A percentile compares a stretch with the other conserved stretches of the same genome.
Conservation (phyloP, 176 grass and related monocot species). For the Cenchrus purpureus region DNA sequence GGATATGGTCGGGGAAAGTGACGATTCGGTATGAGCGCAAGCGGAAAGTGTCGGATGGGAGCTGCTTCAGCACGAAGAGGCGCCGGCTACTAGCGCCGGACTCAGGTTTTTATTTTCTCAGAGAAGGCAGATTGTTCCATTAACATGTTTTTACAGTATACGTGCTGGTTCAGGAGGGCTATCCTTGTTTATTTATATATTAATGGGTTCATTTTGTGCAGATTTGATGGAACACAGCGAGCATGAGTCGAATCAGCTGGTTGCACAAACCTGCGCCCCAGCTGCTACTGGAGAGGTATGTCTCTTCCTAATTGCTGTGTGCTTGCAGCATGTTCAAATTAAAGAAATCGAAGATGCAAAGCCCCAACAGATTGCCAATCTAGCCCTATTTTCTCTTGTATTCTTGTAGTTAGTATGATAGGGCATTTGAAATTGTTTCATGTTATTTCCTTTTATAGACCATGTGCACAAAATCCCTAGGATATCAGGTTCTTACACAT, state of each 20-base stretch:
- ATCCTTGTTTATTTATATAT: constrained; percentile 15
- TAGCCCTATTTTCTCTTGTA: constrained; percentile 1
- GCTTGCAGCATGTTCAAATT: background rate
- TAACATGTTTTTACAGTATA: constrained; percentile 26
- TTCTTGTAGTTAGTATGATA: constrained; percentile 18
- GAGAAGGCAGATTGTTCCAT: constrained; percentile 33
- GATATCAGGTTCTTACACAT: background rate
- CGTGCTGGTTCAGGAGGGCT: background rate
- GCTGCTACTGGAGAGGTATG: constrained; percentile 51
- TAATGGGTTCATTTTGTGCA: constrained; percentile 38
- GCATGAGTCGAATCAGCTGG: constrained; percentile 21
- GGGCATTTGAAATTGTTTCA: constrained; percentile 1
- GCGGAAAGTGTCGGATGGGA: constrained; percentile 55
- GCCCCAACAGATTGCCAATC: background rate
- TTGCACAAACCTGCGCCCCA: background rate
- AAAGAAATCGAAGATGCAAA: background rate
- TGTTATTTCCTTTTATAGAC: background rate
- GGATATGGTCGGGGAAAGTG: constrained; percentile 11
- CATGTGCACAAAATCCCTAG: background rate
- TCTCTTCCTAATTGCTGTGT: background rate
- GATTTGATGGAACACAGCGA: constrained; percentile 42
- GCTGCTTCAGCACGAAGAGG: constrained; percentile 41
- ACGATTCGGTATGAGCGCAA: constrained; percentile 56
- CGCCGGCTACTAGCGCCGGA: constrained; percentile 44
- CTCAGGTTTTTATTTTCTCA: constrained; percentile 46